Base-by-base conservation (phyloP, 2,329 filamentous ascomycete genomes). In the Colletotrichum tofieldiae region DNA sequence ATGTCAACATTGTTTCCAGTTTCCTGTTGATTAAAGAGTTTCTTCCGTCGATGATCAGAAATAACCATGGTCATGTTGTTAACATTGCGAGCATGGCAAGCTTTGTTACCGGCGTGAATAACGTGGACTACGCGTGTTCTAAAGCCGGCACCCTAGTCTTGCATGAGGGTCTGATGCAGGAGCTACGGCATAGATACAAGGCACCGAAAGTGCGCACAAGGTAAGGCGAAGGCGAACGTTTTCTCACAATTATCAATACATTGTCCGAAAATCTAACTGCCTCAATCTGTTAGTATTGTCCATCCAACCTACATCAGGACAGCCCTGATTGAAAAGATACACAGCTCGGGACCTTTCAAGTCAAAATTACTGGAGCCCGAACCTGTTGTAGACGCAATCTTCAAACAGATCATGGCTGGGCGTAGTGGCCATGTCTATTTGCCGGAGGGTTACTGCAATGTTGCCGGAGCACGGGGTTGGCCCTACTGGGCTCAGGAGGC, bases 131-230 rank as follows among this genome's bases (percentile, higher is more conserved):
- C 76, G 82, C 81, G 49, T 82, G 82, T 65, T 84, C 85, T 63
- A 90, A 90, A 77, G 84, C 85, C 0, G 86, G 83, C 26, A 86
- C 86, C 0, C 77, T 89, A 43, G 81, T 84, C 7, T 87, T 90
- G 76, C 86, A 90, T 73, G 88, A 90, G 79, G 83, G 83, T 2
- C 61, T 84, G 72, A 76, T 78, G 8, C 81, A 82, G 75, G 83
- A 85, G 67, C 70, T 84, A 47, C 76, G 77, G 20, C 65, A 76
- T 23, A 80, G 77, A 75, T 82, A 84, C 58, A 78, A 81, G 9
- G 80, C 81, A 14, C 78, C 78, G 1, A 81, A 78, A 41, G 81
- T 84, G 59, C 78, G 81, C 39, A 84, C 82, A 3, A 84, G 70
- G 70, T 58, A 23, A 45, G 55, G 23, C 9, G 18, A 16, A n/a